Conservation (phyloP, 805 yeast genomes). For the Starmerella apis region DNA sequence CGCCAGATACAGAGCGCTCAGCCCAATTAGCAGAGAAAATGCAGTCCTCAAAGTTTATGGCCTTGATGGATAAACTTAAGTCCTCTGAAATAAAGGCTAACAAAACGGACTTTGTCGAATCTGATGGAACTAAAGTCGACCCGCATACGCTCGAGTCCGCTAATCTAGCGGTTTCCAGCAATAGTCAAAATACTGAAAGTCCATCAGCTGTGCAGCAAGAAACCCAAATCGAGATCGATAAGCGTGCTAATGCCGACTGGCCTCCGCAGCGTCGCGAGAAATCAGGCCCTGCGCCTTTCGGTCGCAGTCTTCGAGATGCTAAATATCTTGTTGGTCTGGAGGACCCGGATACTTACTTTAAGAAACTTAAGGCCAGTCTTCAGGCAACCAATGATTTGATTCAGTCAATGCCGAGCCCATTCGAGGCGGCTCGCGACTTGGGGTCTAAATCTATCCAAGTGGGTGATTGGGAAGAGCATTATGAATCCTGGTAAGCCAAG, state of each 20-base stretch:
- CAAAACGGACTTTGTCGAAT: constrained; percentile 13
- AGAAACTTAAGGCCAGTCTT: constrained; percentile 12
- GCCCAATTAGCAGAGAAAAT: constrained; percentile 19
- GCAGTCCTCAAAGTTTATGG: constrained; percentile 22
- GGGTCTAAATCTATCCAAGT: constrained; percentile 12
- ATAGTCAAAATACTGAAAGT: not conserved
- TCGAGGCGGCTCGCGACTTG: constrained; percentile 18
- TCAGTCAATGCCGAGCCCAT: constrained; percentile 12
- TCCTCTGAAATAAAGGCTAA: constrained; percentile 14
- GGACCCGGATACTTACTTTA: constrained; percentile 24
- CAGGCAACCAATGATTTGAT: constrained; percentile 4
- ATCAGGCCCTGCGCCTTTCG: not conserved
- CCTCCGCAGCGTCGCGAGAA: constrained; percentile 13
- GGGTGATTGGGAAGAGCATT: constrained; percentile 25
- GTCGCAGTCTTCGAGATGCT: constrained; percentile 2
- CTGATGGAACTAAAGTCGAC: constrained; percentile 4
- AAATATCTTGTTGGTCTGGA: constrained; percentile 17
- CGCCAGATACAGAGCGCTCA: constrained; percentile 1
- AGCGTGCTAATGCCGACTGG: constrained; percentile 8
- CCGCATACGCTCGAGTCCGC: not conserved
- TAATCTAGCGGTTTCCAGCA: not conserved
- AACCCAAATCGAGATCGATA: not conserved
- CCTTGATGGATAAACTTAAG: constrained; percentile 20
- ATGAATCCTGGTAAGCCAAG: constrained; percentile 19
- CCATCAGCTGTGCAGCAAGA: not conserved